Percentiles rank a stretch among this genome's conserved stretches.
These are phyloP conservation scores for Fraxinus cuspidata DNA, from an alignment of 257 asterid species.

Conservation along the genomic window DNA sequence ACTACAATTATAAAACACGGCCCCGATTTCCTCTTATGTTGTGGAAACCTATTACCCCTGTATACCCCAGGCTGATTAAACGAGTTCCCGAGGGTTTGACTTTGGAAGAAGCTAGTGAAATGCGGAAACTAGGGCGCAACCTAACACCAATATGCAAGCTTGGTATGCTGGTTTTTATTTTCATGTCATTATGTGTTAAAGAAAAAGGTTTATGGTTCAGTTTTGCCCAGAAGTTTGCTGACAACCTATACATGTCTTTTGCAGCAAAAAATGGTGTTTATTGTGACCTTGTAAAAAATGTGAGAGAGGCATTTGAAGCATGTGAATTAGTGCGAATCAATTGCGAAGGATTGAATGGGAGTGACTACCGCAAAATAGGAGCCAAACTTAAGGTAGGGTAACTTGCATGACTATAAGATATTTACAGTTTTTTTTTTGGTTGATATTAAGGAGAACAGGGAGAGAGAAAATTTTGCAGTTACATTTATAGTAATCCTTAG, in stretches of 20 bases:
- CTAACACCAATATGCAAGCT: slow-evolving; percentile 84
- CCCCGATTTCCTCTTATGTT: slow-evolving; percentile 88
- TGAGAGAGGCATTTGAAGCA: slow-evolving; percentile 90
- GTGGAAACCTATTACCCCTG: slow-evolving; percentile 89
- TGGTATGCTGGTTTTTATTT: slow-evolving; percentile 43
- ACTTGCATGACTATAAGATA: slow-evolving; percentile 2
- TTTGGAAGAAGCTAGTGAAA: slow-evolving; percentile 70
- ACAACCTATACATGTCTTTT: slow-evolving; percentile 30
- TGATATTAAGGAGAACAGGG: slow-evolving; percentile 2
- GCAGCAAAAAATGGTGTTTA: slow-evolving; percentile 93
- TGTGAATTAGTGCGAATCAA: slow-evolving; percentile 82
- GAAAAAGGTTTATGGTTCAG: slow-evolving; percentile 12
- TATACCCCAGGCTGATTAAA: slow-evolving; percentile 78
- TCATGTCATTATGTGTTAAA: slow-evolving; percentile 13
- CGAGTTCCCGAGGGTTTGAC: slow-evolving; percentile 81
- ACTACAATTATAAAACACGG: slow-evolving; percentile 71
- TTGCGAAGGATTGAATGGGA: slow-evolving; percentile 84
- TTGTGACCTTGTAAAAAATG: slow-evolving; percentile 65
- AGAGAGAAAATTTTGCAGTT: background rate
- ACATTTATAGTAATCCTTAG: slow-evolving; percentile 8
- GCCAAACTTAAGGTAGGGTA: slow-evolving; percentile 82
- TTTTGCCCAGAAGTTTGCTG: slow-evolving; percentile 21
- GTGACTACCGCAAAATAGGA: slow-evolving; percentile 83
- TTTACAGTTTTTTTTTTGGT: background rate
- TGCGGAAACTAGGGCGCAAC: slow-evolving; percentile 78